Percentiles rank a stretch among this genome's conserved stretches.
These are phyloP conservation scores for Ustilago sp. DNA, from an alignment of 1,284 basidiomycete species.

Conservation along the genomic window DNA sequence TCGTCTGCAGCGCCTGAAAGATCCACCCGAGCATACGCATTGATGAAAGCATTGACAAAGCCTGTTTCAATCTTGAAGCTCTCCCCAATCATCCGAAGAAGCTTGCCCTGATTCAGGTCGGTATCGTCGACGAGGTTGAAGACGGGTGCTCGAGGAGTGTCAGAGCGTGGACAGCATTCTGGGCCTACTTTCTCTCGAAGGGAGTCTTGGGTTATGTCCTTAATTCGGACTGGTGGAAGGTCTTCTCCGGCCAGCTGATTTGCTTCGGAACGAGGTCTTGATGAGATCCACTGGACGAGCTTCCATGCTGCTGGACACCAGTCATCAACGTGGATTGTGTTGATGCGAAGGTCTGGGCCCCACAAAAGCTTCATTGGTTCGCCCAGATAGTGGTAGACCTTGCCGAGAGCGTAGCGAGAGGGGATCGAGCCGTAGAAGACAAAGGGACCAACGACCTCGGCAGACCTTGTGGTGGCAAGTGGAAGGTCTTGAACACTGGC, in stretches of 20 bases:
- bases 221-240: constrained; percentile 44
- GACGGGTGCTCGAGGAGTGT: constrained; percentile 51
- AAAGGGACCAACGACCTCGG: constrained; percentile 53
- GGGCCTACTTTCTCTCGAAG: constrained; percentile 36
- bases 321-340: constrained; percentile 55
- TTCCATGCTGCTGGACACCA: constrained; percentile 51
- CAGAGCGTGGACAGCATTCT: constrained; percentile 40
- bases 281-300: constrained; percentile 41
- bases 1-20: constrained; percentile 48
- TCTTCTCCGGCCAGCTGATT: constrained; percentile 46
- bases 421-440: constrained; percentile 30
- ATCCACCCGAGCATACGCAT: constrained; percentile 44
- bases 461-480: constrained; percentile 52
- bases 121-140: constrained; percentile 60
- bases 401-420: constrained; percentile 36
- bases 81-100: constrained; percentile 41
- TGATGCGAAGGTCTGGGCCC: constrained; percentile 50
- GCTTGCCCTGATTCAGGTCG: constrained; percentile 50
- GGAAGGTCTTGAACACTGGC: constrained; percentile 43
- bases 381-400: constrained; percentile 34
- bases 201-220: constrained; percentile 41
- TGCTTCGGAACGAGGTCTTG: constrained; percentile 31
- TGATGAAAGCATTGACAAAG: constrained; percentile 53
- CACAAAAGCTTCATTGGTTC: constrained; percentile 55
- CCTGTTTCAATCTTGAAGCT: constrained; percentile 48